Evolutionary conservation across 495 filamentous ascomycete species (phyloP).

Genomic region (Penicillium nucicola): DNA sequence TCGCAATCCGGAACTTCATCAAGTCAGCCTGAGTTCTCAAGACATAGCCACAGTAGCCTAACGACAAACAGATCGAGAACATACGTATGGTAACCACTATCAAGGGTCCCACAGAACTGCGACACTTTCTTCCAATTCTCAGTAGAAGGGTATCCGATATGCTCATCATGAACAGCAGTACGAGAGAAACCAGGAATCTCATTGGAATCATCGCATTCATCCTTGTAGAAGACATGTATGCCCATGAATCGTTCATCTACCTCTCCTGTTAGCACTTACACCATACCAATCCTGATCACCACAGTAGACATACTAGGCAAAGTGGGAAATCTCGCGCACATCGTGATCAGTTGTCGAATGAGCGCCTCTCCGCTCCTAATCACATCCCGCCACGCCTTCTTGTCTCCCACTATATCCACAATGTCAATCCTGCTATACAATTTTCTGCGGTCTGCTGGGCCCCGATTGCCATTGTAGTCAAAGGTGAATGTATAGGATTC

Average conservation of each 20-base stretch:
- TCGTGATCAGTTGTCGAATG: background rate
- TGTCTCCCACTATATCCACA: background rate
- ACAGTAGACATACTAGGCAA: too few species aligned
- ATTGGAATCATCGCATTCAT: too few species aligned
- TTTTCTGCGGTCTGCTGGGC: background rate
- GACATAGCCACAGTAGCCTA: too few species aligned
- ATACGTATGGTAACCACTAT: conserved; percentile 1
- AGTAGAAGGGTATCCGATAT: background rate
- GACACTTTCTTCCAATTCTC: background rate
- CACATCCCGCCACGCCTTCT: background rate
- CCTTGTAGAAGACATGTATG: too few species aligned
- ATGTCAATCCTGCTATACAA: background rate
- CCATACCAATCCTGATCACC: too few species aligned
- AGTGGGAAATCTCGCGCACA: too few species aligned
- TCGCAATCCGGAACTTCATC: too few species aligned
- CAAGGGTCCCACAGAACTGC: background rate
- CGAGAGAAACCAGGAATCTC: background rate
- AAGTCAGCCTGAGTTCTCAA: background rate
- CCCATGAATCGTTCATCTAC: too few species aligned
- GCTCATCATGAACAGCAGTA: background rate
- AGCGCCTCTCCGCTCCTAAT: background rate
- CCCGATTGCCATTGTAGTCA: background rate
- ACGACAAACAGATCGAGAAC: background rate
- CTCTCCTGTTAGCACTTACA: too few species aligned
- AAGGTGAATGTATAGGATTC: conserved; percentile 10